Conservation (phyloP, 768 basidiomycete species). For the Butyriboletus loyo region DNA sequence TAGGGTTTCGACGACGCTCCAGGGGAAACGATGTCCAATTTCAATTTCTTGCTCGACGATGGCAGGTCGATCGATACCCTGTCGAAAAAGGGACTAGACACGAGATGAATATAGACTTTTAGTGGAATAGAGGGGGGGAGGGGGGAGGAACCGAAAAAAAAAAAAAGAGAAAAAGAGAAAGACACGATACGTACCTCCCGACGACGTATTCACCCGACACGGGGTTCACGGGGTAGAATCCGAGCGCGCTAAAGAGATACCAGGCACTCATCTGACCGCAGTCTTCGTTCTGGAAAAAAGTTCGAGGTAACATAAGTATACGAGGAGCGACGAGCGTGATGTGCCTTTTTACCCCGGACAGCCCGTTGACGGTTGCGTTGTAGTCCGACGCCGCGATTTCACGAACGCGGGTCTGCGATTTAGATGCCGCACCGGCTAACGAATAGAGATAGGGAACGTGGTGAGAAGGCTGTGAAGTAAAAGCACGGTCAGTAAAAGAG, state of each 20-base stretch:
- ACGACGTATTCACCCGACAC: conserved; percentile 73
- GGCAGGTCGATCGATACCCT: conserved; percentile 56
- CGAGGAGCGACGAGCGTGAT: not conserved
- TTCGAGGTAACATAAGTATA: not conserved
- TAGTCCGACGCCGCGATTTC: conserved; percentile 64
- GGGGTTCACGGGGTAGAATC: conserved; percentile 84
- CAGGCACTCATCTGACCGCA: conserved; percentile 91
- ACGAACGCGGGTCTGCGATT: conserved; percentile 68
- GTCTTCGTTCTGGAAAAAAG: conserved; percentile 66
- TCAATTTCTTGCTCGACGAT: conserved; percentile 32
- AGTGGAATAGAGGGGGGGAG: not conserved
- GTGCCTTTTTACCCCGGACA: conserved; percentile 60
- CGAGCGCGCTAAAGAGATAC: conserved; percentile 80
- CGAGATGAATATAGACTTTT: not conserved
- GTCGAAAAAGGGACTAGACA: conserved; percentile 50
- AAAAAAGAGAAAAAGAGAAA: too few species aligned
- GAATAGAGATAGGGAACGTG: conserved; percentile 84
- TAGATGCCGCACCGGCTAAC: conserved; percentile 66
- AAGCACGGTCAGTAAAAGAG: conserved; percentile 4
- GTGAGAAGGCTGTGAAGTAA: conserved; percentile 65
- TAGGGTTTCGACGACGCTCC: conserved; percentile 62
- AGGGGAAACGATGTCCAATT: conserved; percentile 49
- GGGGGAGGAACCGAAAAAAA: not conserved
- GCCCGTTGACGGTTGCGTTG: conserved; percentile 62
- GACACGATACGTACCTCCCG: conserved; percentile 61